Conservation (phyloP, 2,329 filamentous ascomycete genomes). For the Ophiobolus disseminans region DNA sequence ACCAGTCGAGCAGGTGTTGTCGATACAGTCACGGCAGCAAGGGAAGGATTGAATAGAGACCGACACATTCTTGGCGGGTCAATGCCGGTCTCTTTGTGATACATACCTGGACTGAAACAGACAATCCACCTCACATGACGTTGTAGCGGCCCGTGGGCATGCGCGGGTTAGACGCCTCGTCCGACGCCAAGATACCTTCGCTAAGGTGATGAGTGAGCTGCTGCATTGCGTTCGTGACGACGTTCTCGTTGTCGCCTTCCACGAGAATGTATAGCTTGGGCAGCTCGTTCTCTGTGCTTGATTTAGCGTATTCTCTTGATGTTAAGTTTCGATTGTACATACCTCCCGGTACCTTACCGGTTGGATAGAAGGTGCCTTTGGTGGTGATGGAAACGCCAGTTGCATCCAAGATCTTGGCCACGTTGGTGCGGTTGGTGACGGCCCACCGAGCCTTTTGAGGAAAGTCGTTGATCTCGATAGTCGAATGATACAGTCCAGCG, state of each 20-base stretch:
- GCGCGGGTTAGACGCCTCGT: slow-evolving; percentile 77
- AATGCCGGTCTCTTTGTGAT: neutral
- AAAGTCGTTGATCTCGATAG: slow-evolving; percentile 98
- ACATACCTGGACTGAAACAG: slow-evolving; percentile 9
- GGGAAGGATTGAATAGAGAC: neutral
- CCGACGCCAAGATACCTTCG: slow-evolving; percentile 88
- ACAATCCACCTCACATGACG: slow-evolving; percentile 57
- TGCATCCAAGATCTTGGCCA: slow-evolving; percentile 94
- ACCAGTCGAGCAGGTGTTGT: too few relatives aligned
- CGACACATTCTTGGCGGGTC: slow-evolving; percentile 3
- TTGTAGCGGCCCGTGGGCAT: slow-evolving; percentile 85
- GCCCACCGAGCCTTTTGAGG: slow-evolving; percentile 98
- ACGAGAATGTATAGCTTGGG: slow-evolving; percentile 98
- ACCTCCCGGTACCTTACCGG: slow-evolving; percentile 78
- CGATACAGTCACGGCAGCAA: slow-evolving; percentile 1
- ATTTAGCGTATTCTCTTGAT: slow-evolving; percentile 9
- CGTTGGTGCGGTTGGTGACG: slow-evolving; percentile 97
- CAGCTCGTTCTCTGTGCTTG: slow-evolving; percentile 63
- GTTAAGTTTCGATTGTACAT: neutral
- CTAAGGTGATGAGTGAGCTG: slow-evolving; percentile 87
- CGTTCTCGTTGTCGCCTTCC: slow-evolving; percentile 93
- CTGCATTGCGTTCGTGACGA: slow-evolving; percentile 87
- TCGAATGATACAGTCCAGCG: slow-evolving; percentile 94
- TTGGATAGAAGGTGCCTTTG: slow-evolving; percentile 87
- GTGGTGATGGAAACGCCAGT: slow-evolving; percentile 97